Conservation (phyloP, 2,329 filamentous ascomycete genomes). For the Kalmusia sp. region DNA sequence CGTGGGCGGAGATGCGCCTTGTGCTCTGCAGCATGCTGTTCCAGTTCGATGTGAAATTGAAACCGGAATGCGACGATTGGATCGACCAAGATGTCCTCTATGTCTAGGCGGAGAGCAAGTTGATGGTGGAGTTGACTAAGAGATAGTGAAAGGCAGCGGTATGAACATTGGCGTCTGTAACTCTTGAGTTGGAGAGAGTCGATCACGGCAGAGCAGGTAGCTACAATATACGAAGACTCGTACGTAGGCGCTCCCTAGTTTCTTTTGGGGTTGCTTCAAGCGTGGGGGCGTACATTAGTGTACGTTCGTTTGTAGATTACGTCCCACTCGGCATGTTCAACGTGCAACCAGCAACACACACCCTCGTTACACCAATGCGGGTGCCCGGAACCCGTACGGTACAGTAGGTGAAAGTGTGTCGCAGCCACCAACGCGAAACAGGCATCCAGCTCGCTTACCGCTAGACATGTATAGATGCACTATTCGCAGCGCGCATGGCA, state of each 20-base stretch:
- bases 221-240: no score
- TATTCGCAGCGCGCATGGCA: no score
- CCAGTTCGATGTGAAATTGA: constrained; percentile 44
- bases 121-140: background rate
- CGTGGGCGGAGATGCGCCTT: constrained; percentile 46
- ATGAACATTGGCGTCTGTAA: background rate
- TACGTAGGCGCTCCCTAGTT: no score
- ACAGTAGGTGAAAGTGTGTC: no score
- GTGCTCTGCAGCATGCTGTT: constrained; percentile 48
- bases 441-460: background rate
- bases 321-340: background rate
- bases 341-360: background rate
- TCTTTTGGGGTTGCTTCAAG: background rate
- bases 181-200: background rate
- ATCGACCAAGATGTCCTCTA: constrained; percentile 3
- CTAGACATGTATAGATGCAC: background rate
- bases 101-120: constrained; percentile 7
- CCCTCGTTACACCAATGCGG: background rate
- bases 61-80: constrained; percentile 4
- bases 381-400: background rate
- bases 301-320: no score
- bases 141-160: background rate
- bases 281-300: background rate
- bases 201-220: no score
- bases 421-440: background rate